Percentiles rank a stretch among this genome's conserved stretches.
Conservation (phyloP, 106 monocot genomes). For the Triglochin maritima region DNA sequence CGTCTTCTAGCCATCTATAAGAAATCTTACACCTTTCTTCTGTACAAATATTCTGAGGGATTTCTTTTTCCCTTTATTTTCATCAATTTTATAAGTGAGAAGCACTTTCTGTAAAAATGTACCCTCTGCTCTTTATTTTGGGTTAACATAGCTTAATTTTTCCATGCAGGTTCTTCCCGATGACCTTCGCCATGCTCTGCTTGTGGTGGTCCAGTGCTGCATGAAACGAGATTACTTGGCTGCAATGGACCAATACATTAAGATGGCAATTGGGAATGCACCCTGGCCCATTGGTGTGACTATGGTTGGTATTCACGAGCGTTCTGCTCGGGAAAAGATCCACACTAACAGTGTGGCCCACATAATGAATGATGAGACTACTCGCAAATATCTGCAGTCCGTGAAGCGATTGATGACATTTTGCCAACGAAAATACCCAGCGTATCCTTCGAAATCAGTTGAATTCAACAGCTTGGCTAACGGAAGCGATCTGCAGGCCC, state of each 20-base stretch:
- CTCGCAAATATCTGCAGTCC: conserved; percentile 88
- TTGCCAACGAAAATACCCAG: conserved; percentile 75
- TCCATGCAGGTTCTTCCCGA: conserved; percentile 66
- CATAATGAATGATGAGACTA: conserved; percentile 98
- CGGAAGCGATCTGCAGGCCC: conserved; percentile 74
- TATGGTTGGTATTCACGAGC: conserved; percentile 99
- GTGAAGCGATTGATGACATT: conserved; percentile 95
- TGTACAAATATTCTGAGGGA: not conserved
- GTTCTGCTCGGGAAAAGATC: conserved; percentile 96
- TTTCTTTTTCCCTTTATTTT: not conserved
- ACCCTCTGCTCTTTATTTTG: too few species aligned
- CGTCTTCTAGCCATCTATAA: too few species aligned
- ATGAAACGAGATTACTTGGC: conserved; percentile 91
- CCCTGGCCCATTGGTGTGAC: conserved; percentile 99
- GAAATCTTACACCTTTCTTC: too few species aligned
- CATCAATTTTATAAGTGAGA: not conserved
- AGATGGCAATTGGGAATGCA: conserved; percentile 88
- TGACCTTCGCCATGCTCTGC: conserved; percentile 73
- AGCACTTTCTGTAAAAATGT: too few species aligned
- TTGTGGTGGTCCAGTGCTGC: conserved; percentile 78
- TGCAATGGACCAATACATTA: conserved; percentile 98
- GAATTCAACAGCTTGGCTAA: conserved; percentile 99
- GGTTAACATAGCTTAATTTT: too few species aligned
- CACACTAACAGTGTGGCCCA: conserved; percentile 97
- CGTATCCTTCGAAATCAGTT: conserved; percentile 77